Base-by-base conservation (phyloP, 2,329 filamentous ascomycete genomes). In the Colletotrichum australisinense region DNA sequence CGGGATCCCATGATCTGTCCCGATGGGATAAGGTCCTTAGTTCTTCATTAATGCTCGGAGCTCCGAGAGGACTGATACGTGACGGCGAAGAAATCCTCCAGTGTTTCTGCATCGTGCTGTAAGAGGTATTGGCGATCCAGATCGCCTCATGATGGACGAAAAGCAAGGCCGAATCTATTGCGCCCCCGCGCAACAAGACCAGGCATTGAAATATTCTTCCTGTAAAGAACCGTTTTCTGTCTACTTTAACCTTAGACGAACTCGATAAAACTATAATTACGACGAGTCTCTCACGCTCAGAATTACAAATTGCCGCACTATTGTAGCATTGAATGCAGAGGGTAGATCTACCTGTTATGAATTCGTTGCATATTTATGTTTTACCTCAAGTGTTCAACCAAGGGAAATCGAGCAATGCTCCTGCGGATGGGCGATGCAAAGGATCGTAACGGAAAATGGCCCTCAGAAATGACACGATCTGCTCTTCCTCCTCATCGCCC, bases 381-480 rank as follows among this genome's bases (percentile, higher is more conserved):
- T 19, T 8, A 1, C 16, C 6, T 46, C 38, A 46, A 19, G 38
- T 46, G n/a, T 5, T 19, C 16, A 62, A 9, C 52, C 62, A 64
- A 16, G 52, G 5, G 19, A 42, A 14, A 4, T 38, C 35, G 5
- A 66, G 63, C 52, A 55, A 32, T 5, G 22, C 28, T 5, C 12
- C 46, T 52, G 26, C 22, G 3, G 22, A 28, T 14, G 32, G 30
- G n/a, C 55, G 38, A 52, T 19, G 57, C 11, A 19, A 8, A 49
- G 53, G 28, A 8, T 67, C 53, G 26, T 68, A 65, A 30, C 64
- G 75, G 1, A 75, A 70, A 1, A 68, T 56, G 28, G 16, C 56
- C 19, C 38, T 56, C 9, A 74, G 63, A 3, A 72, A 32, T 24
- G 14, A 69, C 3, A 16, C 16, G 4, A 69, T 49, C 32, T 19